Percentiles rank a stretch among this genome's conserved stretches.
Evolutionary conservation across 768 basidiomycete species (phyloP).

Genomic region (Agrocybe praecox): DNA sequence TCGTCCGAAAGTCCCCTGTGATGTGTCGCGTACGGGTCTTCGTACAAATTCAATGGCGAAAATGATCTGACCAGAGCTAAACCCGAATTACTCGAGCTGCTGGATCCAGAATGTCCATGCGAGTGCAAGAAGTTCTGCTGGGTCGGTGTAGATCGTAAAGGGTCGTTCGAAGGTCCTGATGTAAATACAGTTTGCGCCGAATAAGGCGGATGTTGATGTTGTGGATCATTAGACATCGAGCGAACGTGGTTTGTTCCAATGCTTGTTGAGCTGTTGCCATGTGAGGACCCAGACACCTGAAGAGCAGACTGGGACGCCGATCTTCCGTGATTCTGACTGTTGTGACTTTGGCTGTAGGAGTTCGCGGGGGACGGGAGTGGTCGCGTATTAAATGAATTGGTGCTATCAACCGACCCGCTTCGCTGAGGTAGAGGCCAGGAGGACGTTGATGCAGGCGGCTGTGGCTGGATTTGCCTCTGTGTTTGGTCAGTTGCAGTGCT

Average conservation of each 20-base stretch:
- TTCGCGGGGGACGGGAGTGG: neutral
- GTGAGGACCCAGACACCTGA: neutral
- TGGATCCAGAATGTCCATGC: neutral
- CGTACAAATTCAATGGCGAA: conserved; percentile 1
- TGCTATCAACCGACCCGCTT: neutral
- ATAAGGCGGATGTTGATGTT: neutral
- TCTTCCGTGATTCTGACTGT: neutral
- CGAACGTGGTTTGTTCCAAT: neutral
- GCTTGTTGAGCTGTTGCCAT: neutral
- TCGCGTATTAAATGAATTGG: neutral
- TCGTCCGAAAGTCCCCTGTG: conserved; percentile 17
- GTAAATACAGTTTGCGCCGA: neutral
- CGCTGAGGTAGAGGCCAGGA: neutral
- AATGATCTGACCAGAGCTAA: neutral
- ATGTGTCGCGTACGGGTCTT: conserved; percentile 2
- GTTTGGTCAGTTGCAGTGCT: too few species aligned
- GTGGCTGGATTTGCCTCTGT: neutral
- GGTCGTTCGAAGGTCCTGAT: neutral
- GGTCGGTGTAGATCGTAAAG: neutral
- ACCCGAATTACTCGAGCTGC: conserved; percentile 4
- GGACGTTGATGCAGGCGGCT: neutral
- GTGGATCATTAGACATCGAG: neutral
- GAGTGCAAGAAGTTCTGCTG: neutral
- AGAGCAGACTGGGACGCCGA: neutral
- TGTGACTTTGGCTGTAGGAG: neutral